Evolutionary conservation across 2,329 filamentous ascomycete genomes (phyloP).

Genomic region (Alternaria arbusti): DNA sequence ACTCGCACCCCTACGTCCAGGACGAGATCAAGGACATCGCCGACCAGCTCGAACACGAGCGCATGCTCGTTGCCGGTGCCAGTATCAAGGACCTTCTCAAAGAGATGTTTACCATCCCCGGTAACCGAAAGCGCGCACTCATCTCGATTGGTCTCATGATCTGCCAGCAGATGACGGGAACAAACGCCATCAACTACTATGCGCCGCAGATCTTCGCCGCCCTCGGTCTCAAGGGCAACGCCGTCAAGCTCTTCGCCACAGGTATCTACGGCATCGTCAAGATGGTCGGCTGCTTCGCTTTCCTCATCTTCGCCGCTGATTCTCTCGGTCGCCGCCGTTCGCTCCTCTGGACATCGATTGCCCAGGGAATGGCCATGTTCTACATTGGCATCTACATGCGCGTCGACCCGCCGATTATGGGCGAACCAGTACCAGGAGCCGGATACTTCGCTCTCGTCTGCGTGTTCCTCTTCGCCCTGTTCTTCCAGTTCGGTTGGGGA

Average conservation of each 20-base stretch:
- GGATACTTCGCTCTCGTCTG: conserved; percentile 74
- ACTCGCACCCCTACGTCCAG: conserved; percentile 45
- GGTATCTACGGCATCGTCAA: conserved; percentile 78
- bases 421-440: conserved; percentile 64
- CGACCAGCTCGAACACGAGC: conserved; percentile 59
- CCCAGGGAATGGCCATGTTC: conserved; percentile 68
- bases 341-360: conserved; percentile 69
- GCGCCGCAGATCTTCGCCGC: conserved; percentile 72
- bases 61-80: conserved; percentile 61
- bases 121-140: conserved; percentile 67
- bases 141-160: conserved; percentile 70
- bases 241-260: conserved; percentile 71
- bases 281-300: conserved; percentile 66
- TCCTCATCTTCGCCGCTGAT: conserved; percentile 72
- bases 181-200: conserved; percentile 64
- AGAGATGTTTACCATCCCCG: conserved; percentile 54
- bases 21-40: conserved; percentile 46
- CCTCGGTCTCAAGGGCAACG: conserved; percentile 65
- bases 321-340: conserved; percentile 70
- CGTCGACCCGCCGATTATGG: conserved; percentile 63
- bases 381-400: conserved; percentile 75
- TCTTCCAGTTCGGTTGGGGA: conserved; percentile 69
- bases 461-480: conserved; percentile 74
- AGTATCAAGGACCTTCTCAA: conserved; percentile 49
- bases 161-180: conserved; percentile 75